Conservation (phyloP, 202 grass and related monocot genomes). For the Setaria viridis region DNA sequence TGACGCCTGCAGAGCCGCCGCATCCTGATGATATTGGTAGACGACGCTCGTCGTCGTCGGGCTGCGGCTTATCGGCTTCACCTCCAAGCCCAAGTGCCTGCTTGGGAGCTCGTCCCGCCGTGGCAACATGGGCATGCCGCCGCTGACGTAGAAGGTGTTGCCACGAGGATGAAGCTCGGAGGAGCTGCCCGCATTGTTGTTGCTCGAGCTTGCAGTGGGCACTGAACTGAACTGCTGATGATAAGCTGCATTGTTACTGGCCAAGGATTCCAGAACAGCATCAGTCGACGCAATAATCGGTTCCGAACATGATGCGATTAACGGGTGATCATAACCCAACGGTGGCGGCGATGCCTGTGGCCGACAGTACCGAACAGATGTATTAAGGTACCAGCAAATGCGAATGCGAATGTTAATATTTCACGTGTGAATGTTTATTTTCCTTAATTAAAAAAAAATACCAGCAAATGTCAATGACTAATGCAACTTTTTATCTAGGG, state of each 20-base stretch:
- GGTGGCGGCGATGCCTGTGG: conserved; percentile 39
- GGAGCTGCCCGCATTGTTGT: neutral
- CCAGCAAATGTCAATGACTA: neutral
- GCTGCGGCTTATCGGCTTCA: too few relatives aligned
- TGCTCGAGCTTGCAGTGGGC: neutral
- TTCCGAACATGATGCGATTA: conserved; percentile 12
- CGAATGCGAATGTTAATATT: too few relatives aligned
- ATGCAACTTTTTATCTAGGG: neutral
- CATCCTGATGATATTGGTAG: conserved; percentile 13
- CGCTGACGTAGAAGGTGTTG: neutral
- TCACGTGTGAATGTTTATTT: too few relatives aligned
- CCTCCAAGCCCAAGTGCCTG: neutral
- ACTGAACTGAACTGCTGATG: conserved; percentile 19
- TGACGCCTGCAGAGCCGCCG: neutral
- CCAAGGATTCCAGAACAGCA: conserved; percentile 34
- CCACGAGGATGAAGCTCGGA: neutral
- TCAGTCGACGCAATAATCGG: neutral
- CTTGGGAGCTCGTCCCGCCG: neutral
- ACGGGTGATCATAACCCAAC: conserved; percentile 22
- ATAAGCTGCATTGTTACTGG: conserved; percentile 23
- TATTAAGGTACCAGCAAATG: conserved; percentile 12
- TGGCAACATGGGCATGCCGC: conserved; percentile 9
- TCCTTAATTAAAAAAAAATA: too few relatives aligned
- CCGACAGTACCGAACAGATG: neutral
- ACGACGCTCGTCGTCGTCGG: neutral